Conservation (phyloP, 768 basidiomycete species). For the Mycena albidolilacea region DNA sequence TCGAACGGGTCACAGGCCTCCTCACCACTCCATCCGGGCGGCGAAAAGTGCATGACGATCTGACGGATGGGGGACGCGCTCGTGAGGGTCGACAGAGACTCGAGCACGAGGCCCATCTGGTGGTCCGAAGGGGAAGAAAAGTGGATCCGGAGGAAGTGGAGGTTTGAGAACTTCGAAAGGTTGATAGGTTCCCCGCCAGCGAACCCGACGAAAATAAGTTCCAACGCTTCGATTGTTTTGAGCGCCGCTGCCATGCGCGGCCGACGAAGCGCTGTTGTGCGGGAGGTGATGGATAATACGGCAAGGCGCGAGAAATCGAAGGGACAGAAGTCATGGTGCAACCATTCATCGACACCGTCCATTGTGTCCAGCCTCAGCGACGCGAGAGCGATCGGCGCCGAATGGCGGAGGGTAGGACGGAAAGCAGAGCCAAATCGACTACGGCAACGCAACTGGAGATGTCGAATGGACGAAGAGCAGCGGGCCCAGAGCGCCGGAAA, state of each 20-base stretch:
- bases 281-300: background rate
- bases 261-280: background rate
- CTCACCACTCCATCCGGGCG: background rate
- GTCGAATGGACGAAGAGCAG: background rate
- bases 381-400: background rate
- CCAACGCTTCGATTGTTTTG: background rate
- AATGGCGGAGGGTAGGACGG: background rate
- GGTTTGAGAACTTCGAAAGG: background rate
- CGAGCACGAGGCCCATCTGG: background rate
- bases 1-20: background rate
- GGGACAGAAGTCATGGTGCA: background rate
- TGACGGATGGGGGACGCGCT: background rate
- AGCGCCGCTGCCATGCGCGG: background rate
- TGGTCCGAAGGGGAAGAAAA: background rate
- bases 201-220: background rate
- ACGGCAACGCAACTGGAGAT: background rate
- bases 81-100: background rate
- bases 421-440: background rate
- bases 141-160: background rate
- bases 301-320: background rate
- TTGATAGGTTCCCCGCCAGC: background rate
- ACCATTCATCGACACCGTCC: background rate
- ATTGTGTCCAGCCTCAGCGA: background rate
- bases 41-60: background rate
- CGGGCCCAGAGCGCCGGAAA: background rate